Conservation (phyloP, 768 basidiomycete species). For the Russula compacta region DNA sequence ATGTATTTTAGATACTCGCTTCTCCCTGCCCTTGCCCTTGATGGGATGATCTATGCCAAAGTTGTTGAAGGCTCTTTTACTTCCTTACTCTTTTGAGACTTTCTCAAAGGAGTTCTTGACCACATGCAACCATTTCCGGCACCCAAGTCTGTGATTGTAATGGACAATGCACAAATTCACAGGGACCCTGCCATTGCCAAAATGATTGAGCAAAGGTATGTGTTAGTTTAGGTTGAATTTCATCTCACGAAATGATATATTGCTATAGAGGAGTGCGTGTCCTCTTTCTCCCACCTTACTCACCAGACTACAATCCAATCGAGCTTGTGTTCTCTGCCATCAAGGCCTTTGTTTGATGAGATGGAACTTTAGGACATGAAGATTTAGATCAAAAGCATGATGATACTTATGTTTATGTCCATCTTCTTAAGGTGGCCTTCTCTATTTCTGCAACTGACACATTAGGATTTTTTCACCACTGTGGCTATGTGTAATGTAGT, state of each 20-base stretch:
- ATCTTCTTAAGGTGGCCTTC: no score
- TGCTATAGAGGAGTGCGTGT: background rate
- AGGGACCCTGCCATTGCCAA: background rate
- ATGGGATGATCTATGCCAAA: background rate
- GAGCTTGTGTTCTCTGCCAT: constrained; percentile 3
- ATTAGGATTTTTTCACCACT: no score
- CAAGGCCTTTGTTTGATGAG: background rate
- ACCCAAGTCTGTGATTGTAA: background rate
- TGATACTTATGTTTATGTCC: no score
- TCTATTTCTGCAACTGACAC: no score
- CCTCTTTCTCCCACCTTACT: background rate
- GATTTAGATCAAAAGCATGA: no score
- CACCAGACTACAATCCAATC: background rate
- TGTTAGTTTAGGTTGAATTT: no score
- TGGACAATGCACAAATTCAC: constrained; percentile 3
- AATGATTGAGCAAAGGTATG: background rate
- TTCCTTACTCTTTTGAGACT: background rate
- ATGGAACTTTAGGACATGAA: background rate
- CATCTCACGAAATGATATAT: background rate
- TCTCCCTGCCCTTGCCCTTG: background rate
- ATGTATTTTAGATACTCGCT: background rate
- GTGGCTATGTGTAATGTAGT: no score
- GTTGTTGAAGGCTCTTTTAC: background rate
- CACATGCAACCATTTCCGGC: constrained; percentile 1
- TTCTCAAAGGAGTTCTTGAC: background rate